Evolutionary conservation across 345 rosid species (phyloP), one percentile per base, ranked within the genome.

Genomic region (Linum lewisii): DNA sequence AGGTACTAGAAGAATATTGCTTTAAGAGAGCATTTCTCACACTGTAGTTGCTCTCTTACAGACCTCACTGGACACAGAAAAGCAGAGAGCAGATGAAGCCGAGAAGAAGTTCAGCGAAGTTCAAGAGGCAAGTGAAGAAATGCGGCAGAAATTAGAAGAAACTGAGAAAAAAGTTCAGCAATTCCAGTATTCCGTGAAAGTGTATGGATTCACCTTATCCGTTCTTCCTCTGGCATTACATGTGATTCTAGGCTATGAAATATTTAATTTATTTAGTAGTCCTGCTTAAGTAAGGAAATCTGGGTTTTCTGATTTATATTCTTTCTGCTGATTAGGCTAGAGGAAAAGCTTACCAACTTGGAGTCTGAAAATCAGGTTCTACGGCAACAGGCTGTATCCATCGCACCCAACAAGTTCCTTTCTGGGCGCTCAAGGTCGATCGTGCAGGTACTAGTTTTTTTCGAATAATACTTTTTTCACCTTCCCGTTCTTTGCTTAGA

Each of bases 351-450:
- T 66, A 69, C 87, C 62, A 80, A 74, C 72, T 78, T 82, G 26
- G 87, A 84, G 70, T 77, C 84, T 37, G 91, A 82, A 71, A 85
- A 85, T 51, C 87, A 85, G 68, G 77, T 85, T 67, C 73, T 82
- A 61, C 87, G 84, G 38, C 91, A 85, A 59, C 82, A 85, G 65
- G 85, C 82, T 61, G 63, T 84, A 68, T 79, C 60, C 14, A 58
- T 70, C 72, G 64, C 86, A 58, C 59, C 75, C 66, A 79, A 26
- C 58, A 68, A 75, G 36, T 76, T 63, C 63, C 72, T 72, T 54
- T 66, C 74, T 10, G 79, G 23, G 62, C 84, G 79, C 72, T 24
- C 81, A 58, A 70, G 42, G 62, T 52, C 56, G 20, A 52, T 52
- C 56, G 69, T 63, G 89, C 81, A 72, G 34, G 61, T 50, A 58